Evolutionary conservation across 2,329 filamentous ascomycete genomes (phyloP).

Genomic region (Rachicladosporium sp.): DNA sequence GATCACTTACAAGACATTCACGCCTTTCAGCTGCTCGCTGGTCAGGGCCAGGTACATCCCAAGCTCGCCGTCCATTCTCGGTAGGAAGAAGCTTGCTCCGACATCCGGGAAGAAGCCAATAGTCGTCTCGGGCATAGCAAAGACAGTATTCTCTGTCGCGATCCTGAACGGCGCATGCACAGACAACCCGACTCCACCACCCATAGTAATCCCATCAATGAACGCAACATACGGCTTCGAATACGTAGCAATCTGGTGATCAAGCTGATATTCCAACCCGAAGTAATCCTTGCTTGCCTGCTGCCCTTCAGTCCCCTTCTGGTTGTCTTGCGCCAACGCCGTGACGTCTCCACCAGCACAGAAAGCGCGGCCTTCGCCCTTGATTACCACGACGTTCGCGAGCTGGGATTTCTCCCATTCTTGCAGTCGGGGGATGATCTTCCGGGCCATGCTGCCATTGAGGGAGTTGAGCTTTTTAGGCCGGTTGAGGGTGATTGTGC

Average conservation of each 20-base stretch:
- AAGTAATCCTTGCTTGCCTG: constrained; percentile 75
- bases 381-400: constrained; percentile 84
- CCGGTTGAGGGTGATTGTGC: constrained; percentile 87
- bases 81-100: constrained; percentile 89
- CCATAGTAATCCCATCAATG: constrained; percentile 98
- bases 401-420: constrained; percentile 95
- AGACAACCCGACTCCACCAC: constrained; percentile 86
- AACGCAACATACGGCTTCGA: constrained; percentile 85
- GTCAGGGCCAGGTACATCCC: constrained; percentile 92
- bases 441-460: constrained; percentile 86
- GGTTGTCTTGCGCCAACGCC: constrained; percentile 62
- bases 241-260: constrained; percentile 92
- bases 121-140: constrained; percentile 96
- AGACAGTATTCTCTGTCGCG: constrained; percentile 86
- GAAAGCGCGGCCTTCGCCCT: constrained; percentile 76
- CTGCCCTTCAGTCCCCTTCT: constrained; percentile 55
- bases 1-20: constrained; percentile 52
- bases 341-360: constrained; percentile 90
- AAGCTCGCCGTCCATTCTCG: constrained; percentile 71
- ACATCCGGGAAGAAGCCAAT: constrained; percentile 99
- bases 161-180: constrained; percentile 93
- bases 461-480: constrained; percentile 86
- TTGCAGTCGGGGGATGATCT: constrained; percentile 77
- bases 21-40: constrained; percentile 68
- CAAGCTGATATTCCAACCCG: constrained; percentile 85